These are phyloP conservation scores for Thraustochytrium sp. DNA, from an alignment of 352 stramenopile species.

Conservation along the genomic window DNA sequence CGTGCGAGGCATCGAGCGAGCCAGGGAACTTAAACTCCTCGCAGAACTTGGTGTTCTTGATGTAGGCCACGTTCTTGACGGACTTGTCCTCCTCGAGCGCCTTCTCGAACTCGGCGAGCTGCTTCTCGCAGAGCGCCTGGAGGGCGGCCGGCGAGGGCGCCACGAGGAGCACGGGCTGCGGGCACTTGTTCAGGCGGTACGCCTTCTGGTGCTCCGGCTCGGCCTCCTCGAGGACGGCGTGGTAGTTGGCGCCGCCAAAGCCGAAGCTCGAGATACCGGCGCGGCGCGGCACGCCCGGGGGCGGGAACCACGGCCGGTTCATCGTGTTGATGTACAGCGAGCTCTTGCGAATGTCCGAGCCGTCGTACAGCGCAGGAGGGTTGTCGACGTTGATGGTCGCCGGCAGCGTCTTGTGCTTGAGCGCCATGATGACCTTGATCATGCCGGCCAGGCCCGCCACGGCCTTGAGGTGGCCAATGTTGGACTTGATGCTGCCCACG, in stretches of 20 bases:
- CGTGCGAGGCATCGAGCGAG: background rate
- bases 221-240: conserved; percentile 72
- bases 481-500: conserved; percentile 70
- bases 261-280: conserved; percentile 23
- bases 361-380: conserved; percentile 1
- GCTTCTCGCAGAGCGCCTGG: conserved; percentile 60
- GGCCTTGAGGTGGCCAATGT: conserved; percentile 79
- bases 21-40: conserved; percentile 5
- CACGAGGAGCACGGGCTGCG: conserved; percentile 61
- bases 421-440: conserved; percentile 70
- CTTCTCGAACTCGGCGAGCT: background rate
- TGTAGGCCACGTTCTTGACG: conserved; percentile 41
- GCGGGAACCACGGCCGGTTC: conserved; percentile 21
- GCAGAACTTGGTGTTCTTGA: conserved; percentile 14
- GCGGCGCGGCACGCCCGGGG: background rate
- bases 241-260: conserved; percentile 59
- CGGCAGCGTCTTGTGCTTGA: conserved; percentile 78
- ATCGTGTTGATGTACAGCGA: conserved; percentile 38
- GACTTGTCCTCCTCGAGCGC: conserved; percentile 26
- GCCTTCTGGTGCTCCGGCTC: conserved; percentile 54
- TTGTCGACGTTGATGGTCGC: conserved; percentile 74
- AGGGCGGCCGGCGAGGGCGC: conserved; percentile 57
- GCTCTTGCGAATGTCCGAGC: background rate
- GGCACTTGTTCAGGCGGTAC: conserved; percentile 58
- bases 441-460: conserved; percentile 70